A percentile compares a stretch with the other conserved stretches of the same genome.
These are phyloP conservation scores for Xylariomycetidae sp. DNA, from an alignment of 2,329 filamentous ascomycete genomes.

Conservation along the genomic window DNA sequence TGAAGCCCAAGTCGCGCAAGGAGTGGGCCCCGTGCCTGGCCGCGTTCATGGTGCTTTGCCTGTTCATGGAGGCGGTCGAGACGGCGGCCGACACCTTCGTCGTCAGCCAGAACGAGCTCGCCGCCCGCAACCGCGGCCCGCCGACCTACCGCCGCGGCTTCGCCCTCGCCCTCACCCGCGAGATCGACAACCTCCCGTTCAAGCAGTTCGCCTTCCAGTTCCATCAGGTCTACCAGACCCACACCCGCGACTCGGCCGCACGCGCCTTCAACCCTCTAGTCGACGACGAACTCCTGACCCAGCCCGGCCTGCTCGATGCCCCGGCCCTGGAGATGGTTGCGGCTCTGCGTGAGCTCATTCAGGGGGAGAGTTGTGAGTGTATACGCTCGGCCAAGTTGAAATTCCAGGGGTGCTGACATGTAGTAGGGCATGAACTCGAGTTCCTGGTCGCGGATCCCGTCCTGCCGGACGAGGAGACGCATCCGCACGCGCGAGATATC, in stretches of 20 bases:
- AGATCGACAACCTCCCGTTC: slow-evolving; percentile 54
- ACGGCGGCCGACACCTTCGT: slow-evolving; percentile 47
- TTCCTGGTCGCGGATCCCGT: slow-evolving; percentile 42
- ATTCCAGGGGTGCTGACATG: not conserved
- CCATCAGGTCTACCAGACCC: slow-evolving; percentile 54
- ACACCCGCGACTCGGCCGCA: slow-evolving; percentile 40
- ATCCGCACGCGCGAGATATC: slow-evolving; percentile 42
- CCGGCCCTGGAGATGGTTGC: slow-evolving; percentile 40
- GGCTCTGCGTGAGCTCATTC: slow-evolving; percentile 37
- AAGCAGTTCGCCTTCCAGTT: slow-evolving; percentile 56
- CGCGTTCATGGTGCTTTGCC: slow-evolving; percentile 49
- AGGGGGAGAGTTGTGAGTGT: slow-evolving; percentile 39
- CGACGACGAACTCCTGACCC: slow-evolving; percentile 34
- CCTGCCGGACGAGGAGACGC: slow-evolving; percentile 35
- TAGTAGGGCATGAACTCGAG: slow-evolving; percentile 33
- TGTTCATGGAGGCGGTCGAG: slow-evolving; percentile 55
- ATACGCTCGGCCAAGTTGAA: not conserved
- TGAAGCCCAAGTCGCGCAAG: slow-evolving; percentile 46
- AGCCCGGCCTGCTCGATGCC: slow-evolving; percentile 40
- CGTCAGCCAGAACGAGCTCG: slow-evolving; percentile 44
- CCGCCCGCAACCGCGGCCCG: slow-evolving; percentile 29
- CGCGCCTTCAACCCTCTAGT: slow-evolving; percentile 52
- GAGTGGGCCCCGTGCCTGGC: slow-evolving; percentile 54
- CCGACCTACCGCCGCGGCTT: slow-evolving; percentile 34
- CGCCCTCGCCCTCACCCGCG: slow-evolving; percentile 40